Base-by-base conservation (phyloP, 2,329 filamentous ascomycete species). In the Verticillium dahliae region DNA sequence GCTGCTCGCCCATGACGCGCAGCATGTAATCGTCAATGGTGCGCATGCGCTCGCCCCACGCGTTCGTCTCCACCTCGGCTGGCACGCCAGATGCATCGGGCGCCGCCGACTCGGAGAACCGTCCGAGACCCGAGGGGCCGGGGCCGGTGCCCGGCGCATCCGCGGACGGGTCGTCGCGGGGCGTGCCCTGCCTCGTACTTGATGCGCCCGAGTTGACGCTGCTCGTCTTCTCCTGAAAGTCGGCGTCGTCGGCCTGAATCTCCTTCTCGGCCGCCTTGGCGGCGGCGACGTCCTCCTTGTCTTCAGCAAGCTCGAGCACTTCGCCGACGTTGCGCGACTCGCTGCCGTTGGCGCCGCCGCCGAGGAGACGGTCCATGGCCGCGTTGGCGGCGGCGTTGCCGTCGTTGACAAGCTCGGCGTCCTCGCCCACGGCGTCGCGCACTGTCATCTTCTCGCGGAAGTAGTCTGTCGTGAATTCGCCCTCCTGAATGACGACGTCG, bases 401-500 rank as follows among this genome's bases (percentile, higher is more conserved):
- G 67, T 87, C 84, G n/a, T 84, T 81, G 31, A 85, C 76, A 6
- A 76, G 68, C 63, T 87, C 85, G 0, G 82, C 78, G 45, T 85
- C 81, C 13, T 84, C 82, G 60, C 82, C 84, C 33, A 91, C 80
- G 58, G 90, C 87, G 63, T 91, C 90, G 41, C 85, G 82, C 2
- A 84, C 27, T 79, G 67, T 93, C 54, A 90, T 80, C 68, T 89
- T 92, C 69, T 92, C 92, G 13, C 27, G 54, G 76, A 97, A 94
- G 73, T 97, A 93, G 70, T 99, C 95, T 0, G 95, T 99, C 0
- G 94, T 99, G 73, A 99, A 99, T 67, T 94, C 92, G 65, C 95
- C 95, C 73, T 98, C 95, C 72, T 99, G 96, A 67, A 99, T 99
- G 61, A 99, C 93, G 7, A 99, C 92, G 66, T 99, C 95, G 69